Evolutionary conservation across 23 red algal genomes (phyloP).

Genomic region (Gracilaria gracilis): DNA sequence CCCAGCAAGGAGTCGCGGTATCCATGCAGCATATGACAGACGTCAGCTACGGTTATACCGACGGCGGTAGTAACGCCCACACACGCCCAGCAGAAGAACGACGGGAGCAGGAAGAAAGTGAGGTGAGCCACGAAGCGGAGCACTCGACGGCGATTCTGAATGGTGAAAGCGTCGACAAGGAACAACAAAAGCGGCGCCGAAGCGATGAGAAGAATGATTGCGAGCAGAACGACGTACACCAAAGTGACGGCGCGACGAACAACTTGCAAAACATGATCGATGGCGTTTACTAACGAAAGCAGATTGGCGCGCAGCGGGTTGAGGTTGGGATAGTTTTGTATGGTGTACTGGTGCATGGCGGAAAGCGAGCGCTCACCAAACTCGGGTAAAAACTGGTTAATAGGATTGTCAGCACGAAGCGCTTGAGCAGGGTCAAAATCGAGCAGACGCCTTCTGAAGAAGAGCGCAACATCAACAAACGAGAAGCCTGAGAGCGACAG

Average conservation of each 20-base stretch:
- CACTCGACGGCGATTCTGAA: slow-evolving; percentile 13
- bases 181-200: slow-evolving; percentile 41
- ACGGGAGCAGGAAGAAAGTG: slow-evolving; percentile 38
- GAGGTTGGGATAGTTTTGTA: slow-evolving; percentile 45
- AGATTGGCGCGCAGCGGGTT: slow-evolving; percentile 31
- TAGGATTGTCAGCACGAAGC: background rate
- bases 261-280: slow-evolving; percentile 38
- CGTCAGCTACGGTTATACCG: slow-evolving; percentile 37
- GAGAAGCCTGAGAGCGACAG: slow-evolving; percentile 36
- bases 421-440: slow-evolving; percentile 20
- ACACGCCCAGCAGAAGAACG: slow-evolving; percentile 53
- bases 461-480: slow-evolving; percentile 49
- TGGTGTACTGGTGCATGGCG: slow-evolving; percentile 43
- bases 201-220: slow-evolving; percentile 45
- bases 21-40: slow-evolving; percentile 54
- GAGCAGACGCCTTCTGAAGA: slow-evolving; percentile 27
- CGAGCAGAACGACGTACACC: slow-evolving; percentile 36
- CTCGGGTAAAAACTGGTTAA: slow-evolving; percentile 12
- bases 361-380: slow-evolving; percentile 12
- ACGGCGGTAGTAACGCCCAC: slow-evolving; percentile 61
- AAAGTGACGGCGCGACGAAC: slow-evolving; percentile 37
- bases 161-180: slow-evolving; percentile 40
- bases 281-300: slow-evolving; percentile 6
- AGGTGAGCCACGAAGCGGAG: slow-evolving; percentile 30
- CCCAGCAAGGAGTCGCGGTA: slow-evolving; percentile 52